Base-by-base conservation (phyloP, 345 rosid species). In the Lepidium aucheri region DNA sequence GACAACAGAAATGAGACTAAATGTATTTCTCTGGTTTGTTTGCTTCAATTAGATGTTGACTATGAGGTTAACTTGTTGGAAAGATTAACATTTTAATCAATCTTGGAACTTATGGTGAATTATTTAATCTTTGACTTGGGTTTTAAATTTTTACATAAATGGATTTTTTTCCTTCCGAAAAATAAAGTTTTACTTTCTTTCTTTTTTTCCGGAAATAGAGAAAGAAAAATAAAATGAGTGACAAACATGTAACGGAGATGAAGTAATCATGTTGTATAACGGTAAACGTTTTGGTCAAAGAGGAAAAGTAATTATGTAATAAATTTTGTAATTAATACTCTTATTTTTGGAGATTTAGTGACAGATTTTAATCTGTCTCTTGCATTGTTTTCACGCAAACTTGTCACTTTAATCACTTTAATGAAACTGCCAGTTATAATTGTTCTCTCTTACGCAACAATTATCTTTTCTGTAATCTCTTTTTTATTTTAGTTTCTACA, bases 371-470 rank as follows among this genome's bases (percentile, higher is more conserved):
- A 49, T 63, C 51, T 41, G 63, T 56, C 65, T 55, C 46, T 65
- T 65, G 76, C 76, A 72, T 72, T 50, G 76, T 72, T 72, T 72
- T 72, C 76, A 65, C 13, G 60, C 66, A 72, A 57, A 56, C 28
- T 22, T 12, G 26, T 38, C 44, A 38, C 45, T 56, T 28, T 28
- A 42, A 53, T 22, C 71, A 67, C 63, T 67, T 72, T 57, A 57
- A 57, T 57, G 71, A 72, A 41, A 57, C 71, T 65, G 66, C 54
- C 66, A 57, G 76, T 72, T 64, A 47, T 33, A 65, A 41, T 65
- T 65, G 57, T 72, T 56, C 47, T 57, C 65, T 49, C 65, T 64
- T 50, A 56, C 70, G 66, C 46, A 72, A 46, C 49, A 64, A 20
- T 32, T 72, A 64, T 24, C 36, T n/a, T 42, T 22, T 16, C 34